A percentile compares a stretch with the other conserved stretches of the same genome.
phyloP scores from a whole-genome alignment of 148 eudicot species.

The Cornus controversa region DNA sequence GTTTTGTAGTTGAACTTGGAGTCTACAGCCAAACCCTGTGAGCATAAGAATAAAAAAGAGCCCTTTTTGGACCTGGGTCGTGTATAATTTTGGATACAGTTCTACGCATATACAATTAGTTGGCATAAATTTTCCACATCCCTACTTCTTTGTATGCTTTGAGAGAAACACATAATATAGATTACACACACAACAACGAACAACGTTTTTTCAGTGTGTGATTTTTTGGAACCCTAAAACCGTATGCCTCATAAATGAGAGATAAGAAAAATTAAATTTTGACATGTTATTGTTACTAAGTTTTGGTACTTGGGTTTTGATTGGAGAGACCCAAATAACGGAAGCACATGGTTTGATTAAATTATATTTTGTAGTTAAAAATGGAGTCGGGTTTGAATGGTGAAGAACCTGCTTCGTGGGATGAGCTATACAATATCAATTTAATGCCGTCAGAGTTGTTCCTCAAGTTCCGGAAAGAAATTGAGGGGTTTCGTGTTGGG shows the following conservation, averaged over 20 bases:
- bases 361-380: constrained; percentile 1
- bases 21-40: neutral
- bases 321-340: neutral
- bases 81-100: too few relatives aligned
- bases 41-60: too few relatives aligned
- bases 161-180: neutral
- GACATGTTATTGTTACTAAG: neutral
- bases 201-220: too few relatives aligned
- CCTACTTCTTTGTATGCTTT: neutral
- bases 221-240: too few relatives aligned
- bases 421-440: constrained; percentile 67
- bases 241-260: neutral
- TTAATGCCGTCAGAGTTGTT: constrained; percentile 77
- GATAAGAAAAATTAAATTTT: neutral
- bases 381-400: constrained; percentile 48
- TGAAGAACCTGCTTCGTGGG: constrained; percentile 71
- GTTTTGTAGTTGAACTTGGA: neutral
- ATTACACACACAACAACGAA: neutral
- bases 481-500: constrained; percentile 66
- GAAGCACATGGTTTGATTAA: neutral
- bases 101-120: too few relatives aligned
- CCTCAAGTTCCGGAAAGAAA: constrained; percentile 73
- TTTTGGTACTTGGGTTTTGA: neutral
- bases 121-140: neutral
- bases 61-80: too few relatives aligned